These are phyloP conservation scores for Cornus controversa DNA, from an alignment of 148 eudicot genomes.

Conservation along the genomic window DNA sequence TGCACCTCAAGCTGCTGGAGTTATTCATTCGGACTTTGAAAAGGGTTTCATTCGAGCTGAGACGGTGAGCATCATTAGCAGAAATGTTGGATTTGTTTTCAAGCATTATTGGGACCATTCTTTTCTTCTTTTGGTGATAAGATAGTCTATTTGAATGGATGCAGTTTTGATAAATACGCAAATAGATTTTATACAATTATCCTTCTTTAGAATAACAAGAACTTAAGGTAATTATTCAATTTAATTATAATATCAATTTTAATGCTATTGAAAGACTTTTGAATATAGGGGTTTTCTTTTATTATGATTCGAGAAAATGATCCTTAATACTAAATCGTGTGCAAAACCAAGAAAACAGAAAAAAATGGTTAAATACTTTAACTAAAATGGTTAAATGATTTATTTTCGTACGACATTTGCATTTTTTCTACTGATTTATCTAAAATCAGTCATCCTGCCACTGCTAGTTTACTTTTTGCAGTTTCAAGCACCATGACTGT, in stretches of 20 bases:
- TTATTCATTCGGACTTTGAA: constrained; percentile 98
- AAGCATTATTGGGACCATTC: neutral
- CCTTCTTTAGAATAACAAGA: neutral
- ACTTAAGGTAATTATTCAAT: neutral
- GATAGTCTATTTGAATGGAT: neutral
- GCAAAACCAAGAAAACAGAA: neutral
- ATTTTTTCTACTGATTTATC: neutral
- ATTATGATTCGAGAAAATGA: neutral
- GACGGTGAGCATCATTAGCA: constrained; percentile 57
- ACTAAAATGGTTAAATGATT: neutral
- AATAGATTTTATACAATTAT: neutral
- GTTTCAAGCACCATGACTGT: neutral
- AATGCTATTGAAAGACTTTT: neutral
- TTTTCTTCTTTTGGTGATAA: neutral
- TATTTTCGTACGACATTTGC: neutral
- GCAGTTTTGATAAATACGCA: neutral
- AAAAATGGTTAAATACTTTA: neutral
- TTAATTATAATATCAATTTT: neutral
- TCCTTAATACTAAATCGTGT: neutral
- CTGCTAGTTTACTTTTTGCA: neutral
- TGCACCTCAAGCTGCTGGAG: constrained; percentile 99
- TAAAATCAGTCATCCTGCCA: neutral
- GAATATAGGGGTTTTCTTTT: neutral
- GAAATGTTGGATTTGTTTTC: constrained; percentile 4
- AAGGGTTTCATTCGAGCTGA: constrained; percentile 98